Evolutionary conservation across 2,329 filamentous ascomycete genomes (phyloP).

Genomic region (Aspergillus proliferans): DNA sequence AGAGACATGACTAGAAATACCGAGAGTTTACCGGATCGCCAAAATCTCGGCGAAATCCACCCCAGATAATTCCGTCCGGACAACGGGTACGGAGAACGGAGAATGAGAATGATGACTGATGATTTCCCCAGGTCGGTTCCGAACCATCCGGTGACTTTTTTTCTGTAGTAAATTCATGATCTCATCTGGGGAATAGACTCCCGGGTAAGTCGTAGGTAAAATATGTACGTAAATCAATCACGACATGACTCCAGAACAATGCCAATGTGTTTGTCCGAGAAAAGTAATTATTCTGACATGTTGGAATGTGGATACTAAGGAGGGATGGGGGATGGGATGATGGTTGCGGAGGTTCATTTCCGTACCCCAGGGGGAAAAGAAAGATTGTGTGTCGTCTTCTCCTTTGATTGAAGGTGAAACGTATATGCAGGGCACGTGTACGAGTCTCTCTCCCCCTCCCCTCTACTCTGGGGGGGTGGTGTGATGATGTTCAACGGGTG

Average conservation of each 20-base stretch:
- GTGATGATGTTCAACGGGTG: too few species aligned
- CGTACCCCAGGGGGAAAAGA: slow-evolving; percentile 1
- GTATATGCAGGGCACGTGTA: too few species aligned
- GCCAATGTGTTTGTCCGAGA: too few species aligned
- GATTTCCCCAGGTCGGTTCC: background rate
- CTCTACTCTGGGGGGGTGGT: too few species aligned
- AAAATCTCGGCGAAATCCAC: background rate
- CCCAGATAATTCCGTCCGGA: background rate
- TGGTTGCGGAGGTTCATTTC: slow-evolving; percentile 15
- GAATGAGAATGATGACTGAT: too few species aligned
- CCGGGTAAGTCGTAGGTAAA: too few species aligned
- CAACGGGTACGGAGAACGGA: too few species aligned
- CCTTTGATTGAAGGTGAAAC: too few species aligned
- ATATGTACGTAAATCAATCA: too few species aligned
- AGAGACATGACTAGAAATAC: background rate
- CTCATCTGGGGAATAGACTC: background rate
- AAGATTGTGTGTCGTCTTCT: background rate
- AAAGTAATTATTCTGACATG: too few species aligned
- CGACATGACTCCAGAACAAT: too few species aligned
- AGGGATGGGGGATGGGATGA: slow-evolving; percentile 8
- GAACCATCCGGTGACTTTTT: background rate
- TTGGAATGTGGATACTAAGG: background rate
- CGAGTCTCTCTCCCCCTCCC: too few species aligned
- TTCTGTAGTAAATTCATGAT: background rate
- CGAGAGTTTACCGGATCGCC: background rate